These are phyloP conservation scores for Allium cepa DNA, from an alignment of 106 monocot genomes.

Conservation along the genomic window DNA sequence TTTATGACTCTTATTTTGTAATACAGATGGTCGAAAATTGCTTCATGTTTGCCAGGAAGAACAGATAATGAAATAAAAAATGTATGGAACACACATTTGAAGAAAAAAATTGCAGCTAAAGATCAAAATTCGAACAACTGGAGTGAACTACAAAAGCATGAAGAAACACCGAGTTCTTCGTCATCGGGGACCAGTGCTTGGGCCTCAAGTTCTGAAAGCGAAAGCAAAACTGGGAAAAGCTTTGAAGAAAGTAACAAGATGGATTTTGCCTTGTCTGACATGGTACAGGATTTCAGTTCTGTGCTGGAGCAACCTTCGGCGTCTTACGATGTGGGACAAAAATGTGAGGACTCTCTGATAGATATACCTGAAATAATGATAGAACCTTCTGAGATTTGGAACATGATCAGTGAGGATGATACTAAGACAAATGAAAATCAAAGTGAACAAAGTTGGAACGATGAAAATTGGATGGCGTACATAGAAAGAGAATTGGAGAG, in stretches of 20 bases:
- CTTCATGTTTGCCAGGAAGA: conserved; percentile 36
- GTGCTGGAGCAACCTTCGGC: neutral
- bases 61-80: conserved; percentile 67
- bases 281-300: conserved; percentile 19
- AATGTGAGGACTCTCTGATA: neutral
- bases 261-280: conserved; percentile 23
- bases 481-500: conserved; percentile 48
- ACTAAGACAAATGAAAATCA: neutral
- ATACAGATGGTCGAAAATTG: conserved; percentile 49
- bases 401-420: neutral
- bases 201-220: conserved; percentile 1
- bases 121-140: neutral
- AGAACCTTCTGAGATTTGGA: conserved; percentile 7
- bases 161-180: conserved; percentile 7
- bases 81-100: conserved; percentile 58
- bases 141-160: neutral
- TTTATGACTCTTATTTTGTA: neutral
- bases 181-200: conserved; percentile 7
- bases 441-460: neutral
- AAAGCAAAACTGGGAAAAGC: neutral
- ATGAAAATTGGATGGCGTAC: conserved; percentile 29
- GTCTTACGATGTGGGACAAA: neutral
- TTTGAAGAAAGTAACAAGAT: conserved; percentile 8
- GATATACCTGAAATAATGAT: conserved; percentile 5
- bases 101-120: conserved; percentile 26